Conservation (phyloP, 495 filamentous ascomycete species). For the Penicillium dipodomyicola region DNA sequence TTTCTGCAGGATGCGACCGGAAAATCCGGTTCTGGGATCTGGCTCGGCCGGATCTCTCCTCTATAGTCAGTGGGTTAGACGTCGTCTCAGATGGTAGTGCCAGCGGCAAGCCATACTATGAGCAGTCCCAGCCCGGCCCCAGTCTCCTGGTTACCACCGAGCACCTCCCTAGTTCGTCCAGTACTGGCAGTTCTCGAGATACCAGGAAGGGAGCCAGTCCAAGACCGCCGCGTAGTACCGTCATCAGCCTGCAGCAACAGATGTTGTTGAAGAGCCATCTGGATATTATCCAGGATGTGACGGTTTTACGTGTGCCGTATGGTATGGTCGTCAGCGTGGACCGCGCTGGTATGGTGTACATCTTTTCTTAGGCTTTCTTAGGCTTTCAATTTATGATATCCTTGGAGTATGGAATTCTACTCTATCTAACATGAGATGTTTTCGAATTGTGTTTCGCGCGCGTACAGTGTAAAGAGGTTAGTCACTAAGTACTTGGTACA, state of each 20-base stretch:
- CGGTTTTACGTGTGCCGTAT: slow-evolving; percentile 82
- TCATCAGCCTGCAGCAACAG: slow-evolving; percentile 86
- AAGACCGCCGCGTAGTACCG: slow-evolving; percentile 70
- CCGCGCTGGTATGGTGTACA: slow-evolving; percentile 86
- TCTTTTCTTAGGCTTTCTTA: slow-evolving; percentile 61
- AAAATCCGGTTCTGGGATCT: slow-evolving; percentile 94
- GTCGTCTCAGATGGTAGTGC: slow-evolving; percentile 54
- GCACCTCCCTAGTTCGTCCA: slow-evolving; percentile 50
- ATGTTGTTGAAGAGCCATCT: slow-evolving; percentile 81
- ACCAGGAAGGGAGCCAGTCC: slow-evolving; percentile 39
- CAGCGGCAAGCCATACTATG: slow-evolving; percentile 62
- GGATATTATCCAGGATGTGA: slow-evolving; percentile 85
- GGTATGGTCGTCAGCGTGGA: slow-evolving; percentile 91
- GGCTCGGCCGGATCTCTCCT: slow-evolving; percentile 65
- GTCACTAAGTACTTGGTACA: background rate
- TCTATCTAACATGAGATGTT: background rate
- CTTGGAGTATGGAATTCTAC: background rate
- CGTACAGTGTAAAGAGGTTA: background rate
- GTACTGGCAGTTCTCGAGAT: slow-evolving; percentile 29
- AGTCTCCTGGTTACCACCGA: slow-evolving; percentile 73
- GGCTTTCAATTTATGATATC: background rate
- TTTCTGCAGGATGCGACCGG: slow-evolving; percentile 85
- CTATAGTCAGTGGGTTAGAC: slow-evolving; percentile 75
- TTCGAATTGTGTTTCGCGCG: background rate
- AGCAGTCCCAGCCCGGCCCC: slow-evolving; percentile 63